A percentile compares a stretch with the other conserved stretches of the same genome.
Conservation (phyloP, 345 rosid species). For the Eucalyptus cloeziana region DNA sequence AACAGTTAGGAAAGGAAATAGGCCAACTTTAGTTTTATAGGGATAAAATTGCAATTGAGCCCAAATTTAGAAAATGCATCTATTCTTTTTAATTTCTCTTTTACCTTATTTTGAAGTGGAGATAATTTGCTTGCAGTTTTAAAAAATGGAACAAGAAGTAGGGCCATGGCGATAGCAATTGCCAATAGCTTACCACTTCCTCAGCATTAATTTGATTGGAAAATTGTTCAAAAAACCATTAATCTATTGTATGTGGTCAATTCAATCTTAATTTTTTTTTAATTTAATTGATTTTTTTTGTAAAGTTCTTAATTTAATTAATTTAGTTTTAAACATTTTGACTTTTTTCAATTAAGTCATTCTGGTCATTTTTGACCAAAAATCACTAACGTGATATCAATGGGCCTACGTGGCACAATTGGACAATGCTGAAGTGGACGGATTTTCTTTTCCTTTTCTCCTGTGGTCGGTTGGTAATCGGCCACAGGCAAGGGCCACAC, state of each 20-base stretch:
- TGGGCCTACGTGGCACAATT: background rate
- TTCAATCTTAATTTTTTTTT: no score
- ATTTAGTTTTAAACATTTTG: no score
- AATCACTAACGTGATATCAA: background rate
- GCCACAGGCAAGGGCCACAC: background rate
- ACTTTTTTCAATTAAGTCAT: background rate
- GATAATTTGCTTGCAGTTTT: background rate
- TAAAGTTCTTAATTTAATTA: no score
- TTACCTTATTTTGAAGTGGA: background rate
- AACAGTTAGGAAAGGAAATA: background rate
- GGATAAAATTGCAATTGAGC: background rate
- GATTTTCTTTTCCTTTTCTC: background rate
- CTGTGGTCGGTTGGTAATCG: background rate
- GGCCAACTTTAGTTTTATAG: background rate
- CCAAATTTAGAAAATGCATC: background rate
- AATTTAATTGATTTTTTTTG: no score
- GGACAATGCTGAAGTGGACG: background rate
- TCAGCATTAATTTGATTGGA: background rate
- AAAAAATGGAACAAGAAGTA: background rate
- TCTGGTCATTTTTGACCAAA: no score
- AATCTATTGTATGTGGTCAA: no score
- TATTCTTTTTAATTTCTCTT: background rate
- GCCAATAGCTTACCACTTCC: background rate
- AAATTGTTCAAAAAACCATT: no score
- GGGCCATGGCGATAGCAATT: background rate